Evolutionary conservation across 2,329 filamentous ascomycete genomes (phyloP).

Genomic region (Curvularia verruculosa): DNA sequence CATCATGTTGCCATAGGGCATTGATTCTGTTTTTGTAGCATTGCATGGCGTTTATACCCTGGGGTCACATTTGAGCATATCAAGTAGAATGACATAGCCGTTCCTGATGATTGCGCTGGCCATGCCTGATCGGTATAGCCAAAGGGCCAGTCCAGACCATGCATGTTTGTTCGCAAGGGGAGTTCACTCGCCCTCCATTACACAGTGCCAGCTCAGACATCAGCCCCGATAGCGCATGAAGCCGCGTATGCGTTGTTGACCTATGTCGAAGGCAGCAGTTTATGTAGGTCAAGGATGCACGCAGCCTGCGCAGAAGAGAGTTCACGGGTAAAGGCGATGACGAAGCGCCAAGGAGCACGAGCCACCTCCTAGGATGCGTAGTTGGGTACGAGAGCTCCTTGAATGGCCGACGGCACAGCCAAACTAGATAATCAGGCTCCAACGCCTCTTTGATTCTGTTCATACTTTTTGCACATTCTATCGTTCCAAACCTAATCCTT

Average conservation of each 20-base stretch:
- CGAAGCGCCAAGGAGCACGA: slow-evolving; percentile 32
- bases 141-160: slow-evolving; percentile 17
- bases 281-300: slow-evolving; percentile 6
- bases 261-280: slow-evolving; percentile 28
- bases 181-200: slow-evolving; percentile 25
- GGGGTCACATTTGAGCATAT: slow-evolving; percentile 25
- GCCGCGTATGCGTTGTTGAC: slow-evolving; percentile 43
- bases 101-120: slow-evolving; percentile 45
- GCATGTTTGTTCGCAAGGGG: slow-evolving; percentile 24
- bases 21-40: slow-evolving; percentile 35
- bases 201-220: slow-evolving; percentile 33
- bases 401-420: slow-evolving; percentile 14
- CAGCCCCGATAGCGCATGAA: slow-evolving; percentile 38
- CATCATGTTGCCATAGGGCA: slow-evolving; percentile 17
- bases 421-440: slow-evolving; percentile 10
- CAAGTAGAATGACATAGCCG: slow-evolving; percentile 43
- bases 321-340: slow-evolving; percentile 33
- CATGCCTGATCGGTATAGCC: slow-evolving; percentile 35
- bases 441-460: slow-evolving; percentile 3
- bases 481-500: background rate
- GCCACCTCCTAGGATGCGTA: slow-evolving; percentile 24
- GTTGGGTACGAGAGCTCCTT: slow-evolving; percentile 24
- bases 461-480: slow-evolving; percentile 19
- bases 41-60: slow-evolving; percentile 43
- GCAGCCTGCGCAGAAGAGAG: slow-evolving; percentile 5